Percentiles rank a stretch among this genome's conserved stretches.
Conservation (phyloP, 2,329 filamentous ascomycete genomes). For the Pyrenochaeta sp. region DNA sequence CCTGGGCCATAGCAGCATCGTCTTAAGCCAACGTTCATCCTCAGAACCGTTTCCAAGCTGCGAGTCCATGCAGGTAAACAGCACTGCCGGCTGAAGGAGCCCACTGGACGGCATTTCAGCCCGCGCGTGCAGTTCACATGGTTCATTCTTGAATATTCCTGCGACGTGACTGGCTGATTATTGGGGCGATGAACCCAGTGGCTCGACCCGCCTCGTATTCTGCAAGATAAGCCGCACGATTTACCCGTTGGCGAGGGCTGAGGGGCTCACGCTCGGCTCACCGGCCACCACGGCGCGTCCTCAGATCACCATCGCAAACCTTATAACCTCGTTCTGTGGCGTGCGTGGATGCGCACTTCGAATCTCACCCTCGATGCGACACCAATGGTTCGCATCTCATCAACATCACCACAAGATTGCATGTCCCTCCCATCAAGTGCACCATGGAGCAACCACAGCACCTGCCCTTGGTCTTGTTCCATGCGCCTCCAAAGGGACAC, state of each 20-base stretch:
- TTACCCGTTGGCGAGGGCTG: conserved; percentile 1
- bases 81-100: background rate
- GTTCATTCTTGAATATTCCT: background rate
- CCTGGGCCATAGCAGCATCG: background rate
- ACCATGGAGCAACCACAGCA: too few species aligned
- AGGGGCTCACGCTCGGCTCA: background rate
- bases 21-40: too few species aligned
- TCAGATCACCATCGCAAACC: background rate
- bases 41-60: background rate
- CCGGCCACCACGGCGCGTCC: background rate
- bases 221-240: conserved; percentile 1
- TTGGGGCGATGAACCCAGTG: background rate
- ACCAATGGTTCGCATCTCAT: background rate
- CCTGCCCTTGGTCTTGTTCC: too few species aligned
- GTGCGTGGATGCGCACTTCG: background rate
- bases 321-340: background rate
- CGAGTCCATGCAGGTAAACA: background rate
- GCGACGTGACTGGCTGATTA: background rate
- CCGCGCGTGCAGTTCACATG: background rate
- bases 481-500: background rate
- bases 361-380: background rate
- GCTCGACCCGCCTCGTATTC: background rate
- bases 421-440: too few species aligned
- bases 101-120: background rate
- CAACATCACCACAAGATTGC: too few species aligned